Evolutionary conservation across 805 yeast genomes (phyloP).

Genomic region (Pichia membranifaciens): DNA sequence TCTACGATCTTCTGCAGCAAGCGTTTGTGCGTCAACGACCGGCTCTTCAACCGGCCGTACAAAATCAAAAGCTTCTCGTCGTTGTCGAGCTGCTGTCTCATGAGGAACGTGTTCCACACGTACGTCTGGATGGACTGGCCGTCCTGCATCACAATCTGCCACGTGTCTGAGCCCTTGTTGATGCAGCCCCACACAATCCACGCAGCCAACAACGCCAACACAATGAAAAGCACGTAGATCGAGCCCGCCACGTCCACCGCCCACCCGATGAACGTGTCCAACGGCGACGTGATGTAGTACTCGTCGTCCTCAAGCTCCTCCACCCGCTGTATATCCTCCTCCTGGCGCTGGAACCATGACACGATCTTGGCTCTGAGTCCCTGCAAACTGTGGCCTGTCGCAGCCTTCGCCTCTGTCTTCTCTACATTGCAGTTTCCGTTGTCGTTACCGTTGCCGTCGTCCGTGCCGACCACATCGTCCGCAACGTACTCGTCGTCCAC

Average conservation of each 20-base stretch:
- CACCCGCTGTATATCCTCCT: not conserved
- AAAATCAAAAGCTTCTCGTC: constrained; percentile 24
- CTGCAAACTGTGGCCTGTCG: not conserved
- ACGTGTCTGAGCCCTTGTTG: constrained; percentile 28
- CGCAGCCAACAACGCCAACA: constrained; percentile 21
- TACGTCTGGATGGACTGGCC: constrained; percentile 37
- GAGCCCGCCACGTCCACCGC: constrained; percentile 19
- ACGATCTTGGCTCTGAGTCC: not conserved
- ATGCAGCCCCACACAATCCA: constrained; percentile 24
- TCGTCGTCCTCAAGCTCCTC: constrained; percentile 11
- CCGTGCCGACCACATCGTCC: not conserved
- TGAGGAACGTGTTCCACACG: constrained; percentile 36
- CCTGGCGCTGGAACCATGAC: not conserved
- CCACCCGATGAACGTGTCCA: constrained; percentile 9
- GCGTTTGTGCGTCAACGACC: constrained; percentile 22
- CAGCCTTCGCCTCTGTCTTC: not conserved
- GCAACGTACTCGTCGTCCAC: not conserved
- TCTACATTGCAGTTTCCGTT: not conserved
- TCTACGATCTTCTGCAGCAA: constrained; percentile 9
- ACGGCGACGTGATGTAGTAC: constrained; percentile 10
- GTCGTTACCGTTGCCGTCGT: not conserved
- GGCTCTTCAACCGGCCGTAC: constrained; percentile 27
- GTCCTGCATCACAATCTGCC: constrained; percentile 40
- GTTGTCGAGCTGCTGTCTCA: constrained; percentile 34
- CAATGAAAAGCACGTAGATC: constrained; percentile 20